Base-by-base conservation (phyloP, 192 early-diverging fungal species). In the Coemansia sp. region DNA sequence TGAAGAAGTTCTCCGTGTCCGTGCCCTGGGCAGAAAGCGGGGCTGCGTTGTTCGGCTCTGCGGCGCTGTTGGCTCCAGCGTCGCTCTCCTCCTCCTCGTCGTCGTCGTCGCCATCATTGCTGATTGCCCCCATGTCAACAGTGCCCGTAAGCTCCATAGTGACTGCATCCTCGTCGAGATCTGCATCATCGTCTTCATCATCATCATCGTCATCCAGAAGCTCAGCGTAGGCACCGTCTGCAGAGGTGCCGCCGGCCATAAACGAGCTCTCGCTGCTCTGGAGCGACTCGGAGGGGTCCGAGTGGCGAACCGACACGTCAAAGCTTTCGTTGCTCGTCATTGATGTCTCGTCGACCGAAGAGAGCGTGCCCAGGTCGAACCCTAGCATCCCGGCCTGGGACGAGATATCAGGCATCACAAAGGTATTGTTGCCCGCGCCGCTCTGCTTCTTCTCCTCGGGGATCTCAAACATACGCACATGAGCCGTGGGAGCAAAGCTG, bases 401-500 rank as follows among this genome's bases (percentile, higher is more conserved):
- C n/a, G 70, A 74, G 16, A 74, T 43, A 26, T 74, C 64, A 9
- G 70, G 70, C 46, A 63, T 67, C 9, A 38, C 51, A 46, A 58
- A 74, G 4, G 44, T 62, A 40, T 62, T 58, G 33, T 33, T 54
- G 18, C 35, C 43, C 22, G 32, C 47, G 8, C 55, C 17, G 5
- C 27, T 19, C 9, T 30, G 38, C 38, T 51, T 54, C 54, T 63
- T 63, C 29, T 74, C 70, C 21, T 66, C 70, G 26, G 58, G 54
- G 0, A 62, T 56, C 21, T 74, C 70, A 59, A 74, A 74, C 70
- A 74, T 67, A 22, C 70, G 54, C 34, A 74, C 64, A 44, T 67
- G 70, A 0, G 70, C 70, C 5, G 70, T 74, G 3, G 59, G 70
- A 0, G 70, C 70, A 63, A 74, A 74, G 51, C 70, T 74, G 12